A percentile compares a stretch with the other conserved stretches of the same genome.
Conservation (phyloP, 306 rosid species). For the Spatholobus suberectus region DNA sequence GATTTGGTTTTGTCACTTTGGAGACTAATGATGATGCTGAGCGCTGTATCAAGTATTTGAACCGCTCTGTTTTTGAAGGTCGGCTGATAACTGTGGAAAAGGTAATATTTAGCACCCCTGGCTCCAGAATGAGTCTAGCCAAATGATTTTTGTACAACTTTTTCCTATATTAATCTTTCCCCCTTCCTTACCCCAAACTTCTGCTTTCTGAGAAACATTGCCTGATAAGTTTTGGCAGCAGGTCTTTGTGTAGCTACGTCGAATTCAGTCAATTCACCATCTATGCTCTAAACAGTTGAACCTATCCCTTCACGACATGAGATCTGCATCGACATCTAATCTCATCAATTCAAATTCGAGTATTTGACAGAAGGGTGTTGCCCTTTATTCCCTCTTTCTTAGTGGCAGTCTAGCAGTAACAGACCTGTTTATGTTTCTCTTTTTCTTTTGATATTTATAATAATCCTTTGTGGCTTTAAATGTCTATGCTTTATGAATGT, state of each 20-base stretch:
- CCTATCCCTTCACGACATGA: slow-evolving; percentile 1
- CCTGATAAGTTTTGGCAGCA: slow-evolving; percentile 5
- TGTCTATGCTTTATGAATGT: slow-evolving; percentile 37
- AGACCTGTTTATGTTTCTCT: background rate
- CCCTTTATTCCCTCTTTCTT: background rate
- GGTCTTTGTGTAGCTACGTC: background rate
- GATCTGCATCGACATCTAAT: slow-evolving; percentile 2
- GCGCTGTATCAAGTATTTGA: slow-evolving; percentile 50
- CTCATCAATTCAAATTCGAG: background rate
- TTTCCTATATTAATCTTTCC: background rate
- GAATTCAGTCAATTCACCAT: background rate
- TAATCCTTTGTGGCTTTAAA: slow-evolving; percentile 35
- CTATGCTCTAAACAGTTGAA: background rate
- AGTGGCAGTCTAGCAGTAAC: background rate
- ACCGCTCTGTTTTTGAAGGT: slow-evolving; percentile 56
- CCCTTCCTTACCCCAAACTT: background rate
- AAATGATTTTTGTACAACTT: slow-evolving; percentile 10
- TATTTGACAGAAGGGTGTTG: slow-evolving; percentile 1
- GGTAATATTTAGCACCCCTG: slow-evolving; percentile 45
- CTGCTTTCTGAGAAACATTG: background rate
- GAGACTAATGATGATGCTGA: slow-evolving; percentile 57
- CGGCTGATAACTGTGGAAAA: slow-evolving; percentile 59
- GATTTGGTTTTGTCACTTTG: slow-evolving; percentile 64
- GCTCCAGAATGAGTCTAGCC: background rate
- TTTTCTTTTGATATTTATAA: slow-evolving; percentile 14